Evolutionary conservation across 192 early-diverging fungal species (phyloP), one percentile per base, ranked within the genome.

Genomic region (Spizellomyces sp.): DNA sequence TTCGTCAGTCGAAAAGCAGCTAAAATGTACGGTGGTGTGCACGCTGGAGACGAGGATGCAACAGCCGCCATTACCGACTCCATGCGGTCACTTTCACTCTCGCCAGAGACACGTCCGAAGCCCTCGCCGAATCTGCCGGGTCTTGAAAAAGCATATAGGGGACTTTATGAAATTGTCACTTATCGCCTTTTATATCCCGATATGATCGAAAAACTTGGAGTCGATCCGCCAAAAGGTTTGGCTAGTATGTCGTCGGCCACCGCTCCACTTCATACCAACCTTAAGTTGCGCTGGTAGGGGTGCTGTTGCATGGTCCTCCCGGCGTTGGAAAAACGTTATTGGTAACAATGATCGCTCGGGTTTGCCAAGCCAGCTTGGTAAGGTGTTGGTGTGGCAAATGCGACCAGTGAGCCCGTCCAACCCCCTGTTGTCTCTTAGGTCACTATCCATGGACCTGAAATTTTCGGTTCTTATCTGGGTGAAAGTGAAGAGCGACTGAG

Each of bases 241-340:
- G 27, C 27, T 36, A 36, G 27, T 36, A 0, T 36, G 27, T 36
- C 27, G 27, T 36, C 27, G 27, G 1, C 27, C 1, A 36, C 27
- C 27, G 27, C 3, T 36, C 27, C 27, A 36, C 27, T 36, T 36
- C 27, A 36, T 36, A 0, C 0, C 27, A 36, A 36, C 27, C 27
- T 36, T 36, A 36, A 36, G 27, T 36, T 36, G 27, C 27, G 27
- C 27, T 36, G 27, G 27, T 36, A 36, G 27, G 27, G 21, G 88
- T 97, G 8, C 80, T 99, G 8, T 74, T 99, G 0, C 91, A 96
- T 73, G 97, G 97, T 2, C 94, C 94, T 8, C 95, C 97, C 0
- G 97, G 97, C 27, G 93, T 96, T 3, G 97, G 97, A 19, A 99
- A 99, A 67, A 99, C 97, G 5, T 86, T 87, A 22, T 76, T 98